Evolutionary conservation across 73 alveolate genomes (phyloP), one percentile per base, ranked within the genome.

Genomic region (Tetrahymena malaccensis): DNA sequence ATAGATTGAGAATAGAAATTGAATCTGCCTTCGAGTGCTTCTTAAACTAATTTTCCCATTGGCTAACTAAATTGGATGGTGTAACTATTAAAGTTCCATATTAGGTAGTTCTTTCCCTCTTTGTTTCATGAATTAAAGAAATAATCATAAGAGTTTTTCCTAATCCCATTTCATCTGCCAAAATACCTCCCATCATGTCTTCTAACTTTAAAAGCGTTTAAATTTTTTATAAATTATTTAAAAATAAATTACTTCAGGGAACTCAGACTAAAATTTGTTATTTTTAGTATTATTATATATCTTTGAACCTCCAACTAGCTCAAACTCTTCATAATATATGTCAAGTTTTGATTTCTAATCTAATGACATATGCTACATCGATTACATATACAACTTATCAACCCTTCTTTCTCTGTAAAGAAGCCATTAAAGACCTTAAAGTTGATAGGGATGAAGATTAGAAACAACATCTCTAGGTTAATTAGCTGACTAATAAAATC

Each of bases 151-250:
- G 98, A 15, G 99, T 97, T 84, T 97, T 97, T 21, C 99, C 99
- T 13, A 97, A 93, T 17, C 99, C 99, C 99, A 97, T 97, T 89
- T 97, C 99, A 94, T 97, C 99, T 1, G 98, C 99, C 27, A 97
- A 85, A 43, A 97, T 97, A 40, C 98, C 97, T 55, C 99, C 99
- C 35, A 94, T 9, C 8, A 70, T 27, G 8, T 70, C 89, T 8
- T 70, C 17, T 27, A 4, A 12, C 89, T 70, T 27, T 70, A 4
- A 22, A 22, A 70, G 22, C 3, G 10, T 50, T 27, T 70, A 19
- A 31, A 34, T 19, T 19, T 70, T 17, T 9, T 0, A 70, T 25
- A n/a, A 27, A 27, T 27, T 70, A 70, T 27, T 70, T n/a, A 2
- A 7, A 25, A 70, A 70, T 11, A 9, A 19, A 9, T 70, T 70